Percentiles rank a stretch among this genome's conserved stretches.
These are phyloP conservation scores for Calonectria montana DNA, from an alignment of 2,329 filamentous ascomycete species.

Conservation along the genomic window DNA sequence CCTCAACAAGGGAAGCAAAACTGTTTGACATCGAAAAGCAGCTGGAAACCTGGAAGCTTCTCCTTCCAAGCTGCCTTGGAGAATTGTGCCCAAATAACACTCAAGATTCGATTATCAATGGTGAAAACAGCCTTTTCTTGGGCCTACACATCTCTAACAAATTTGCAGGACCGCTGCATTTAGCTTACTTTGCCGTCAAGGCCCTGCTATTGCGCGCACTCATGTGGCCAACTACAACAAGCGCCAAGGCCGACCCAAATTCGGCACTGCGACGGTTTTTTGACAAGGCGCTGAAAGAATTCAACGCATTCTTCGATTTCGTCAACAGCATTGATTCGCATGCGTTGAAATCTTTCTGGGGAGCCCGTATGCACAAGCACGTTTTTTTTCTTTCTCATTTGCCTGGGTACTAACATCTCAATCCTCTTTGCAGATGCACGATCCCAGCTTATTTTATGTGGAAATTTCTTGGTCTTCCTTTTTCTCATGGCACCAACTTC, in stretches of 20 bases:
- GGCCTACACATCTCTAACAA: not conserved
- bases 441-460: conserved; percentile 50
- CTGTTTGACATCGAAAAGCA: conserved; percentile 16
- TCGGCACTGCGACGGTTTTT: conserved; percentile 39
- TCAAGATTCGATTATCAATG: conserved; percentile 12
- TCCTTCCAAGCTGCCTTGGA: conserved; percentile 12
- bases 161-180: conserved; percentile 36
- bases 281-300: conserved; percentile 33
- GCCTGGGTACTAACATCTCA: not conserved
- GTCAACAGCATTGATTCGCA: conserved; percentile 29
- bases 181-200: conserved; percentile 48
- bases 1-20: conserved; percentile 4
- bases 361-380: conserved; percentile 12
- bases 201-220: conserved; percentile 49
- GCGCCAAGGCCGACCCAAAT: conserved; percentile 41
- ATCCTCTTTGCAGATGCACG: conserved; percentile 26
- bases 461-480: conserved; percentile 53
- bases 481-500: conserved; percentile 49
- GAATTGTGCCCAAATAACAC: conserved; percentile 6
- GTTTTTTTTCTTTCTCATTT: not conserved
- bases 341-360: conserved; percentile 22
- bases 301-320: conserved; percentile 44
- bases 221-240: conserved; percentile 51
- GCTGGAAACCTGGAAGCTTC: conserved; percentile 19
- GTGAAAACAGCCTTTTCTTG: not conserved